Evolutionary conservation across 2,329 filamentous ascomycete genomes (phyloP), one percentile per base, ranked within the genome.

Genomic region (Talaromyces sp.): DNA sequence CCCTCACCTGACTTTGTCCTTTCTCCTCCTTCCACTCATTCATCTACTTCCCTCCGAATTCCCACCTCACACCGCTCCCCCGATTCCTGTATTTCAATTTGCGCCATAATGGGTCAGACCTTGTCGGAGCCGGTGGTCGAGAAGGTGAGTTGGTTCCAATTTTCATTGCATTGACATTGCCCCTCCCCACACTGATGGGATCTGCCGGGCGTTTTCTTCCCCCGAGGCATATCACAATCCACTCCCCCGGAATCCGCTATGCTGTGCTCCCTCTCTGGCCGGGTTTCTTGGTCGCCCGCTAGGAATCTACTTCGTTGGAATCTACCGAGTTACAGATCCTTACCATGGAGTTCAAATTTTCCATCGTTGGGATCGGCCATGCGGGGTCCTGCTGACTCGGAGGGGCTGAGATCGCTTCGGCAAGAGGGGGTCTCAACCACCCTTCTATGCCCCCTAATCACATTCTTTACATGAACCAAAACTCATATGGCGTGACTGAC

Each of bases 71-170:
- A 33, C 45, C 5, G 4, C 24, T 27, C 24, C 24, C 24, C 24
- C 24, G 24, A 27, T 5, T 27, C 47, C 49, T 49, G 55, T 55
- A 52, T 57, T 55, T 58, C 60, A 57, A 64, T 54, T 47, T 54
- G 56, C 60, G 56, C 50, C 54, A 82, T 73, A 78, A 99, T 99
- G 94, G 94, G 94, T 85, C 94, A 99, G 83, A 99, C 94, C 77
- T 87, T 99, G 73, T 97, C 93, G 70, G 94, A 99, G 83, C 94
- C 94, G 70, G 92, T 99, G 71, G 89, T 96, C 76, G 94, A 97
- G 75, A 99, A 99, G 92, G 94, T 99, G 84, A 74, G 84, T 65
- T 57, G 52, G 55, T 52, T 37, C 50, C 53, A 49, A 43, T 57
- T 52, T 41, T 14, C 37, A 24, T 27, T 27, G 24, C 24, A 40